phyloP scores from a whole-genome alignment of 1,139 yeast genomes.

The Candida gigantensis region DNA sequence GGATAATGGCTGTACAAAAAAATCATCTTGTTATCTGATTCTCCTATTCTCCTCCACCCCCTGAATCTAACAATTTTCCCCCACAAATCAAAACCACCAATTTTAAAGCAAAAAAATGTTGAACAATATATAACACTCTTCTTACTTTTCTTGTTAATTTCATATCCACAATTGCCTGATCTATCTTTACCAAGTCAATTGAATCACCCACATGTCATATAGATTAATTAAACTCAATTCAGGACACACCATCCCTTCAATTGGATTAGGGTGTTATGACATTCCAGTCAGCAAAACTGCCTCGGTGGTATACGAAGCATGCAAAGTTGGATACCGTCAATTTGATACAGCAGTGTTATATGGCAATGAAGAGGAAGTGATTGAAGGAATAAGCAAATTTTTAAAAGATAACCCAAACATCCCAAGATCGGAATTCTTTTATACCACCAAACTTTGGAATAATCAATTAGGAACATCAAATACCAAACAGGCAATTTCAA shows the following conservation, averaged over 20 bases:
- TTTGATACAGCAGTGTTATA: constrained; percentile 64
- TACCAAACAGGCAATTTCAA: constrained; percentile 29
- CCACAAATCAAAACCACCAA: too few species aligned
- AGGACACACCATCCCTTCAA: constrained; percentile 34
- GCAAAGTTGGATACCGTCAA: constrained; percentile 52
- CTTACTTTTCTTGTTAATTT: too few species aligned
- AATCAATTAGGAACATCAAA: constrained; percentile 29
- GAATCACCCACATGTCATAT: too few species aligned
- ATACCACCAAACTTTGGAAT: constrained; percentile 52
- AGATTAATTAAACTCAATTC: constrained; percentile 15
- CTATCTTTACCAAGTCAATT: too few species aligned
- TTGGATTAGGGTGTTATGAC: constrained; percentile 41
- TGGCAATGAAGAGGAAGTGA: constrained; percentile 58
- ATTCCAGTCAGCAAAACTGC: constrained; percentile 26
- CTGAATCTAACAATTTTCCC: too few species aligned
- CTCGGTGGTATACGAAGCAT: constrained; percentile 47
- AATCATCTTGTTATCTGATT: too few species aligned
- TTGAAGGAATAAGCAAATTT: constrained; percentile 54
- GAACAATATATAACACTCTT: too few species aligned
- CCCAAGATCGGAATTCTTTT: constrained; percentile 62
- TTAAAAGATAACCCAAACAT: constrained; percentile 48
- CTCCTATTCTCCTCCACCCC: too few species aligned
- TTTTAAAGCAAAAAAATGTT: too few species aligned
- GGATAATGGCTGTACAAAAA: too few species aligned
- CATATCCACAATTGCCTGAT: too few species aligned